Conservation (phyloP, 768 basidiomycete species). For the Jaapia argillacea region DNA sequence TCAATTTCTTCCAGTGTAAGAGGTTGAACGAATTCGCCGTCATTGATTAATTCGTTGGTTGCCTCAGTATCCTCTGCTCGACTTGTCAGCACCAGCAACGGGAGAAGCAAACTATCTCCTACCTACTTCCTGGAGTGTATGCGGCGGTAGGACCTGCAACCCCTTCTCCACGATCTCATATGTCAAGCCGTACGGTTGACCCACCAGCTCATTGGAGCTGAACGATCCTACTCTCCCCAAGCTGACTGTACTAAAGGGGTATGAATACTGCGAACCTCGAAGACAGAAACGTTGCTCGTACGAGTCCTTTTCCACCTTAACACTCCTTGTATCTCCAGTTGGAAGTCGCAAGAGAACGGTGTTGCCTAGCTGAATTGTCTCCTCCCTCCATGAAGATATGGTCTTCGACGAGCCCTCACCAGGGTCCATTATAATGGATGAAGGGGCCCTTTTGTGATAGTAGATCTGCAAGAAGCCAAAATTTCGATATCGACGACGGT, state of each 20-base stretch:
- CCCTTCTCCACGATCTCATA: constrained; percentile 78
- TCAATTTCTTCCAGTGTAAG: constrained; percentile 80
- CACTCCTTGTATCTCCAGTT: constrained; percentile 65
- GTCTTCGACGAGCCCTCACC: too few relatives aligned
- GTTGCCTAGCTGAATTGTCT: constrained; percentile 54
- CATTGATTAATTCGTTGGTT: constrained; percentile 93
- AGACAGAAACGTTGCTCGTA: constrained; percentile 28
- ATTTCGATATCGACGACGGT: not conserved
- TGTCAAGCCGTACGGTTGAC: constrained; percentile 77
- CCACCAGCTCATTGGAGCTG: constrained; percentile 63
- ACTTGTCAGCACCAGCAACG: not conserved
- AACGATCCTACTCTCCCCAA: constrained; percentile 88
- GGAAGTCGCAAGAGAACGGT: constrained; percentile 75
- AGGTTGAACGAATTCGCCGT: constrained; percentile 76
- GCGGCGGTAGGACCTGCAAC: constrained; percentile 51
- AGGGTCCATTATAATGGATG: too few relatives aligned
- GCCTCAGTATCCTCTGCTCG: constrained; percentile 87
- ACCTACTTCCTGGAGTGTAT: constrained; percentile 75
- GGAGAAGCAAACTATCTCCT: constrained; percentile 17
- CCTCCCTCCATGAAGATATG: too few relatives aligned
- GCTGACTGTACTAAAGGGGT: constrained; percentile 43
- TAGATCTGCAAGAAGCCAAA: not conserved
- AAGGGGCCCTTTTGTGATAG: too few relatives aligned
- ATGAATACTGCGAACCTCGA: not conserved
- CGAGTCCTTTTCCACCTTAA: constrained; percentile 67